Evolutionary conservation across 306 rosid genomes (phyloP), one percentile per base, ranked within the genome.

Genomic region (Neltuma alba): DNA sequence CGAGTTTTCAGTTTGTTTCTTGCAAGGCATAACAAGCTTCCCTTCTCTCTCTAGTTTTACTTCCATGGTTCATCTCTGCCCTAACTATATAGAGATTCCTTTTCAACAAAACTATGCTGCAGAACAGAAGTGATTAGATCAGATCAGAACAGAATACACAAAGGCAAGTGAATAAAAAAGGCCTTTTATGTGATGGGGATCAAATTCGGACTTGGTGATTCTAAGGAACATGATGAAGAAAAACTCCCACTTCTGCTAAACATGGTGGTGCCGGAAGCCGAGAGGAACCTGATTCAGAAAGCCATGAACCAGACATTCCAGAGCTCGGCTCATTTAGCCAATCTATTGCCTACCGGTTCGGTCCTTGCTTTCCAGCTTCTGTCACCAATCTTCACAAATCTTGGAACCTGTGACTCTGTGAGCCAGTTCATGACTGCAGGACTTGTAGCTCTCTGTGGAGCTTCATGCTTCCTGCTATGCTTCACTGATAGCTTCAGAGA

Each of bases 341-440:
- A 94, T 79, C 98, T 89, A 48, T 67, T 94, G 54, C 98, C 98
- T 2, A 94, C 97, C 0, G 97, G 97, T 41, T 83, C 97, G 6
- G 97, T 94, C 10, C 97, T 94, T 69, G 92, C 97, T 7, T 94
- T 92, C 84, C 98, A 92, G 67, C 91, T 94, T 71, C 83, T 94
- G 15, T 89, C 94, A 4, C 98, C 97, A 50, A 85, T 94, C 70
- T 88, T 94, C 85, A 69, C 97, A 55, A 87, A 91, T 44, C 71
- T 79, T 7, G 98, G 98, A 8, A 57, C 38, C 58, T 94, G 98
- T 66, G 97, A 91, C 76, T 33, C 87, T 0, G 85, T 81, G 76
- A 87, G 87, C 88, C 84, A 75, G 54, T 20, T 65, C 63, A 83
- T 80, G 82, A 91, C 97, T 7, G 30, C 89, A 20, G 81, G 27